Base-by-base conservation (phyloP, 176 grass and related monocot species). In the Cenchrus fungigraminus region DNA sequence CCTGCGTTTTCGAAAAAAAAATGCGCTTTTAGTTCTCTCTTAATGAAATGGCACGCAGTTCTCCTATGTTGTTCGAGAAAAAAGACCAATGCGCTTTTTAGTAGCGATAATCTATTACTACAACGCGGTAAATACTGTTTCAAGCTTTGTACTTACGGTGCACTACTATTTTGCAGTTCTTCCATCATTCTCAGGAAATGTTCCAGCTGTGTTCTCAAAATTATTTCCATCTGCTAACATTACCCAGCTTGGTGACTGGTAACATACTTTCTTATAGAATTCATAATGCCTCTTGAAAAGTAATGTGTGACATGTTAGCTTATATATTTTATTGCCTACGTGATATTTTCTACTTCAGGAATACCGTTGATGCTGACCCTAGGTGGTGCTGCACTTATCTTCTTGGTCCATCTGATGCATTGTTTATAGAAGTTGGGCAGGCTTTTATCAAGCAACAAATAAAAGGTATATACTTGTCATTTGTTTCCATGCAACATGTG, bases 371-470 rank as follows among this genome's bases (percentile, higher is more conserved):
- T 90, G 91, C 82, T 92, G 77, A 98, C 86, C 86, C 66, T 57
- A 91, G 86, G 59, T 98, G 89, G 89, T 98, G 95, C 83, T 98
- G 95, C 77, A 98, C 95, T 65, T 98, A 98, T 90, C 89, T 98
- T 87, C 92, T 98, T 87, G 93, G 90, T 89, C 93, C 95, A 87
- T 87, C 93, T 25, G 95, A 98, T 92, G 68, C 93, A 65, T 88
- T 98, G 71, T 98, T 98, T 90, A 83, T 98, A 89, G 87, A 98
- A 84, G 74, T 98, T 78, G 95, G 95, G 16, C 83, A 87, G 73
- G 91, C 93, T 82, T 98, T 98, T 93, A 95, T 98, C 74, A 93
- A 51, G 69, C 79, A 98, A 68, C 93, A 98, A 85, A 90, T 93
- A 68, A 56, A 93, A 92, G 95, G 95, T 98, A 69, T 69, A 16